Evolutionary conservation across 306 rosid genomes (phyloP).

Genomic region (Vigna radiata): DNA sequence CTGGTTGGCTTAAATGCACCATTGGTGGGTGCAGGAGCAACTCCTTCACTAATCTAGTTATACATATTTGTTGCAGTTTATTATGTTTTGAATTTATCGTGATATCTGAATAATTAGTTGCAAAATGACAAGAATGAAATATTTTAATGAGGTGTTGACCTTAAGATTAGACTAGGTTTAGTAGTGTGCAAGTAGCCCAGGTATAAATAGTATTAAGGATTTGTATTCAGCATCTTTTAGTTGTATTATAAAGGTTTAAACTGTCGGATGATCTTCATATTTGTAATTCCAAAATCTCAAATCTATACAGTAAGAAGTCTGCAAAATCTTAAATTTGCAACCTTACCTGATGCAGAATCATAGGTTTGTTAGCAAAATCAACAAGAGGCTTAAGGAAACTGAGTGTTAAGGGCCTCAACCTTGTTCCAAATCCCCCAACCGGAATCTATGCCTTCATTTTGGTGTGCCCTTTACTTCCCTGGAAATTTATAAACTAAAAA

Average conservation of each 20-base stretch:
- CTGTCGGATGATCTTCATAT: too few relatives aligned
- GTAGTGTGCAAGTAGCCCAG: neutral
- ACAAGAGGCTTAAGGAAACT: conserved; percentile 99
- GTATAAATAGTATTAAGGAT: conserved; percentile 7
- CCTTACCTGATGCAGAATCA: conserved; percentile 95
- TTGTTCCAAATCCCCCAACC: conserved; percentile 99
- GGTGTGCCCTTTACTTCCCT: conserved; percentile 56
- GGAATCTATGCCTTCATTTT: conserved; percentile 96
- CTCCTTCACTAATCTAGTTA: neutral
- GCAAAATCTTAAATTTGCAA: neutral
- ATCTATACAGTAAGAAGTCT: too few relatives aligned
- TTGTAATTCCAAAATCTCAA: too few relatives aligned
- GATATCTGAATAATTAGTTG: neutral
- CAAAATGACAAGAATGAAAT: neutral
- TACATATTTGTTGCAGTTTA: conserved; percentile 1
- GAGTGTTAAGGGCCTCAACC: conserved; percentile 99
- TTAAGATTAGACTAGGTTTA: conserved; percentile 14
- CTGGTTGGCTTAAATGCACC: neutral
- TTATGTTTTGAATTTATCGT: conserved; percentile 15
- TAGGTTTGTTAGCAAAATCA: conserved; percentile 97
- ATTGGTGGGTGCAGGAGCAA: neutral
- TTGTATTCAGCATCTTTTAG: neutral
- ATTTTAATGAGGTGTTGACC: neutral
- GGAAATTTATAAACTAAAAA: conserved; percentile 40
- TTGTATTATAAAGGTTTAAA: too few relatives aligned